phyloP scores from a whole-genome alignment of 768 basidiomycete genomes.

The Pisolithus microcarpus region DNA sequence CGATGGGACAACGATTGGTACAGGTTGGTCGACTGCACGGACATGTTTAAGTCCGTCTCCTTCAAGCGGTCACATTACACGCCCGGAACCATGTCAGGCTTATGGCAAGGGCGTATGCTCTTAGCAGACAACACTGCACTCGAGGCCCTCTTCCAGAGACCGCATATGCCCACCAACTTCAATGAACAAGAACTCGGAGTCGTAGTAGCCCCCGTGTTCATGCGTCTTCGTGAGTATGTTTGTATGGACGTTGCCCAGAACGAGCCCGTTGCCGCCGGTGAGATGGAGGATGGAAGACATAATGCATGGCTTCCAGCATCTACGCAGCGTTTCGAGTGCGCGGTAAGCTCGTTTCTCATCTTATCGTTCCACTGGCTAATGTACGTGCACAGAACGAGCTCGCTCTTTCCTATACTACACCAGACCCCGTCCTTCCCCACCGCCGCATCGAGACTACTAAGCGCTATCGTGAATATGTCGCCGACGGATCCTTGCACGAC shows the following conservation, averaged over 20 bases:
- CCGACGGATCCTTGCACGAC: slow-evolving; percentile 37
- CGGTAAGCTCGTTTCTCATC: slow-evolving; percentile 16
- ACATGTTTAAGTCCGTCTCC: slow-evolving; percentile 25
- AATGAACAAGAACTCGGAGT: slow-evolving; percentile 30
- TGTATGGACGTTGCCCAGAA: slow-evolving; percentile 35
- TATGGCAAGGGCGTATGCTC: slow-evolving; percentile 58
- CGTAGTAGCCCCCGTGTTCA: slow-evolving; percentile 45
- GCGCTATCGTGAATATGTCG: slow-evolving; percentile 38
- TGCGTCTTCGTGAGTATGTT: slow-evolving; percentile 52
- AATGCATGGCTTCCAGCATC: slow-evolving; percentile 35
- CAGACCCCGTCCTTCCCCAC: neutral
- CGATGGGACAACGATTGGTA: slow-evolving; percentile 55
- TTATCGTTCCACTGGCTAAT: too few species aligned
- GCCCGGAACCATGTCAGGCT: slow-evolving; percentile 46
- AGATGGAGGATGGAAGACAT: slow-evolving; percentile 32
- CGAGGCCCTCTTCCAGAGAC: slow-evolving; percentile 12
- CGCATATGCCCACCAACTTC: slow-evolving; percentile 23
- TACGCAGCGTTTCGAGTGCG: slow-evolving; percentile 8
- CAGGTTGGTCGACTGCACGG: slow-evolving; percentile 41
- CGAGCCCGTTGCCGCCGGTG: slow-evolving; percentile 22
- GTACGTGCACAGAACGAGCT: neutral
- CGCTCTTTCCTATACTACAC: neutral
- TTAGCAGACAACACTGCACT: slow-evolving; percentile 24
- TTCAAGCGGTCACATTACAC: slow-evolving; percentile 35
- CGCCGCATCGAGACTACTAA: slow-evolving; percentile 14